phyloP scores from a whole-genome alignment of 768 basidiomycete species.

The Termitomyces sp. region DNA sequence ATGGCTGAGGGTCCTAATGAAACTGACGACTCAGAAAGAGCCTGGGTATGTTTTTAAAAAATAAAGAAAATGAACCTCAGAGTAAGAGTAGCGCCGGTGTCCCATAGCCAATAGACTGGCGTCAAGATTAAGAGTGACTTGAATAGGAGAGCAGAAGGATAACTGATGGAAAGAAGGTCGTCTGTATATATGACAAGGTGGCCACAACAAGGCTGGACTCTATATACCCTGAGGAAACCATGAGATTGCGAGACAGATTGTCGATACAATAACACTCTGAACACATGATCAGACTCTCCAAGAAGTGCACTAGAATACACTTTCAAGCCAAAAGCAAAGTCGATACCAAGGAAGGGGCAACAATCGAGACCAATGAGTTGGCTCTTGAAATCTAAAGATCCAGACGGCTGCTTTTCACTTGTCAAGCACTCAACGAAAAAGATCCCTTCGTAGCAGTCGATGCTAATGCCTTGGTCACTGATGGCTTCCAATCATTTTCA shows the following conservation, averaged over 20 bases:
- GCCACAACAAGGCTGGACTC: slow-evolving; percentile 13
- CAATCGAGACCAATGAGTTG: neutral
- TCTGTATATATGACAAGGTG: slow-evolving; percentile 12
- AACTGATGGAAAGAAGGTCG: neutral
- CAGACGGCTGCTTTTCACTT: neutral
- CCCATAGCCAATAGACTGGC: slow-evolving; percentile 36
- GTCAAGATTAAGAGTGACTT: slow-evolving; percentile 30
- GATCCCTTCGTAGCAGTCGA: slow-evolving; percentile 51
- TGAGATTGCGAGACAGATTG: slow-evolving; percentile 12
- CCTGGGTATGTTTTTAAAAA: neutral
- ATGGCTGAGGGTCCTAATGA: slow-evolving; percentile 37
- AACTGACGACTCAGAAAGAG: neutral
- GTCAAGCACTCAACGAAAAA: slow-evolving; percentile 49
- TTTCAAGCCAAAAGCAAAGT: neutral
- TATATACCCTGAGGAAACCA: slow-evolving; percentile 12
- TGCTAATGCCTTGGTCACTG: slow-evolving; percentile 45
- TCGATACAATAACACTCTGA: neutral
- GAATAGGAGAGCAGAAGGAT: slow-evolving; percentile 9
- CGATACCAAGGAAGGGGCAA: neutral
- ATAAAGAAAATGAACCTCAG: slow-evolving; percentile 29
- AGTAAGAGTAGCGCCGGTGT: slow-evolving; percentile 14
- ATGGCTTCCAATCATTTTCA: slow-evolving; percentile 50
- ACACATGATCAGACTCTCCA: neutral
- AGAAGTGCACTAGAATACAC: neutral
- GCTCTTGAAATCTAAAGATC: neutral